These are phyloP conservation scores for Bodo saltans DNA, from an alignment of 78 protist genomes.

Conservation along the genomic window DNA sequence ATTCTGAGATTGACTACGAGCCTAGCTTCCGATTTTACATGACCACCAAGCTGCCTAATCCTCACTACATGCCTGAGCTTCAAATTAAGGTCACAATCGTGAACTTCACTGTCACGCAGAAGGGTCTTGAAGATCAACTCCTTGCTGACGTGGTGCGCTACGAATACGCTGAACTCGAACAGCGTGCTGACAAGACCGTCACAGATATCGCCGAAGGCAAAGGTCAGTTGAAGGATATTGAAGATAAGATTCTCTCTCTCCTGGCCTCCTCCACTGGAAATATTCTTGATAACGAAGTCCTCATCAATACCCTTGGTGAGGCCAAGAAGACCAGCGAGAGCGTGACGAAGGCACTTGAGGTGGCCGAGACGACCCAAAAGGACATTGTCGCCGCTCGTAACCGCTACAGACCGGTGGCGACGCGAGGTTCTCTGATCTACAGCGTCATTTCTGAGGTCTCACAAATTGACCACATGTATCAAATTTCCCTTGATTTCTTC, in stretches of 20 bases:
- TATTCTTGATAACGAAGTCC: slow-evolving; percentile 72
- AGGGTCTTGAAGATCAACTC: slow-evolving; percentile 63
- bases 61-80: slow-evolving; percentile 70
- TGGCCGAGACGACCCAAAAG: slow-evolving; percentile 45
- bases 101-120: slow-evolving; percentile 75
- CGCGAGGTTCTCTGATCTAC: slow-evolving; percentile 68
- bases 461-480: slow-evolving; percentile 67
- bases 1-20: slow-evolving; percentile 60
- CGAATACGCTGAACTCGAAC: slow-evolving; percentile 66
- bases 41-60: slow-evolving; percentile 69
- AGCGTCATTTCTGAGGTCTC: slow-evolving; percentile 60
- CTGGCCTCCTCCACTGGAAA: slow-evolving; percentile 37
- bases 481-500: slow-evolving; percentile 55
- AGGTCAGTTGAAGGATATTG: slow-evolving; percentile 45
- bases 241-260: slow-evolving; percentile 53
- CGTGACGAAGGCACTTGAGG: slow-evolving; percentile 44
- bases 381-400: slow-evolving; percentile 45
- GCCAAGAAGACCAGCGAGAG: slow-evolving; percentile 45
- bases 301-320: slow-evolving; percentile 66
- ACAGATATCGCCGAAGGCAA: slow-evolving; percentile 44
- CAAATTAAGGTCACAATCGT: slow-evolving; percentile 68
- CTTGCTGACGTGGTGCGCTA: slow-evolving; percentile 56
- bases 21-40: slow-evolving; percentile 59
- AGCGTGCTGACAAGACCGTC: slow-evolving; percentile 41
- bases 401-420: slow-evolving; percentile 63